A percentile compares a stretch with the other conserved stretches of the same genome.
Conservation (phyloP, 1,284 basidiomycete species). For the Gastroboletus turbinatus region DNA sequence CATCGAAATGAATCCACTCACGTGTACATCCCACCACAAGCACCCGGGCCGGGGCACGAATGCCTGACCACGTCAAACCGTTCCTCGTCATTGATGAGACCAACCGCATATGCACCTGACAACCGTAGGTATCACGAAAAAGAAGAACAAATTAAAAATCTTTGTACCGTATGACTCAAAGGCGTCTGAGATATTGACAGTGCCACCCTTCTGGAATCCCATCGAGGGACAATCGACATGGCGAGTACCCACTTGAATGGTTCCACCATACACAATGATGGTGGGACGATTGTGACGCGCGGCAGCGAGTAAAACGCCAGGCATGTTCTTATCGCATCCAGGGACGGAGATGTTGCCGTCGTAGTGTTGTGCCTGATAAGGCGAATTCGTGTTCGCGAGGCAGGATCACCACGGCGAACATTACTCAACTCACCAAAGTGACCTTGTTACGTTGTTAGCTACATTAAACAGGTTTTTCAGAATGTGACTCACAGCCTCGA, state of each 20-base stretch:
- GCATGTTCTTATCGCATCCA: slow-evolving; percentile 94
- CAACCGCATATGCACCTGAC: slow-evolving; percentile 68
- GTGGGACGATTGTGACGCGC: slow-evolving; percentile 83
- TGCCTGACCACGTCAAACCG: slow-evolving; percentile 80
- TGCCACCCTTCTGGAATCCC: slow-evolving; percentile 75
- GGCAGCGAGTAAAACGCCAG: slow-evolving; percentile 85
- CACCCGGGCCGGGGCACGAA: slow-evolving; percentile 78
- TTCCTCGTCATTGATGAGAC: slow-evolving; percentile 75
- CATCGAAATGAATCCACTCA: slow-evolving; percentile 30
- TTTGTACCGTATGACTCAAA: slow-evolving; percentile 75
- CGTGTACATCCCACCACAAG: slow-evolving; percentile 87
- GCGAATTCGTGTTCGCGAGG: neutral
- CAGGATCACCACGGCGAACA: neutral
- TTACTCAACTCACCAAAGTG: slow-evolving; percentile 49
- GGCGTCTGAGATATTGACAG: slow-evolving; percentile 80
- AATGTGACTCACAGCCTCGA: slow-evolving; percentile 67
- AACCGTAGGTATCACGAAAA: neutral
- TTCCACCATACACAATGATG: slow-evolving; percentile 84
- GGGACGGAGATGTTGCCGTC: slow-evolving; percentile 85
- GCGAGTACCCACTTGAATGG: slow-evolving; percentile 76
- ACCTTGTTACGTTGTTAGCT: slow-evolving; percentile 44
- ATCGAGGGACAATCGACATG: slow-evolving; percentile 78
- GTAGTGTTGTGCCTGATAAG: slow-evolving; percentile 73
- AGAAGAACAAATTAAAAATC: neutral
- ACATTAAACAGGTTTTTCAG: neutral